phyloP scores from a whole-genome alignment of 768 basidiomycete species.

The Holtermanniella nyarrowii region DNA sequence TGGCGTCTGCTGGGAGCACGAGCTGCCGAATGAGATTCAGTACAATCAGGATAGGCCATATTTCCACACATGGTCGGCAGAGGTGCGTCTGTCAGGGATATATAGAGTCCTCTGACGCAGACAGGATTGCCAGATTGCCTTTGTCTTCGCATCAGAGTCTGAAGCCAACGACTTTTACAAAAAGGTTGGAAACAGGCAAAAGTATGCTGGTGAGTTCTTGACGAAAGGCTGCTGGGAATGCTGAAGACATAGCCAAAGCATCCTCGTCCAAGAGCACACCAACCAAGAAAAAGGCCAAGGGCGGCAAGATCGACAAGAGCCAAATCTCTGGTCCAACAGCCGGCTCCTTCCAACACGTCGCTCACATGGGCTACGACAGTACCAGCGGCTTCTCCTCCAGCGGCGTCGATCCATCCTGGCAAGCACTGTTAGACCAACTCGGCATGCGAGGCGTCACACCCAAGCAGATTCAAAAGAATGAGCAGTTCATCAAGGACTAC shows the following conservation, averaged over 20 bases:
- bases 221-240: background rate
- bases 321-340: conserved; percentile 69
- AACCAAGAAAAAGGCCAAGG: conserved; percentile 44
- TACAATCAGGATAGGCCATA: conserved; percentile 74
- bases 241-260: conserved; percentile 14
- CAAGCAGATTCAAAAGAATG: conserved; percentile 62
- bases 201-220: conserved; percentile 46
- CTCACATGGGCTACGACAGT: conserved; percentile 87
- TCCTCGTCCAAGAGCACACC: conserved; percentile 10
- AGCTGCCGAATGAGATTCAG: conserved; percentile 70
- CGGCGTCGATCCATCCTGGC: conserved; percentile 87
- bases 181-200: conserved; percentile 60
- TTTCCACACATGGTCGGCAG: conserved; percentile 86
- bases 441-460: conserved; percentile 55
- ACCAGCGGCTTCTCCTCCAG: conserved; percentile 75
- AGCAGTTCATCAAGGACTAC: conserved; percentile 81
- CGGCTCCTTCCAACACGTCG: conserved; percentile 70
- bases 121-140: conserved; percentile 79
- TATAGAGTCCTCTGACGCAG: background rate
- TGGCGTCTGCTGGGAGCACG: conserved; percentile 87
- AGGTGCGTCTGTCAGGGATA: conserved; percentile 55
- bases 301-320: conserved; percentile 81
- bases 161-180: conserved; percentile 80
- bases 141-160: conserved; percentile 76
- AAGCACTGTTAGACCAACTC: conserved; percentile 57